Evolutionary conservation across 2,329 filamentous ascomycete genomes (phyloP).

Genomic region (Ilyonectria robusta): DNA sequence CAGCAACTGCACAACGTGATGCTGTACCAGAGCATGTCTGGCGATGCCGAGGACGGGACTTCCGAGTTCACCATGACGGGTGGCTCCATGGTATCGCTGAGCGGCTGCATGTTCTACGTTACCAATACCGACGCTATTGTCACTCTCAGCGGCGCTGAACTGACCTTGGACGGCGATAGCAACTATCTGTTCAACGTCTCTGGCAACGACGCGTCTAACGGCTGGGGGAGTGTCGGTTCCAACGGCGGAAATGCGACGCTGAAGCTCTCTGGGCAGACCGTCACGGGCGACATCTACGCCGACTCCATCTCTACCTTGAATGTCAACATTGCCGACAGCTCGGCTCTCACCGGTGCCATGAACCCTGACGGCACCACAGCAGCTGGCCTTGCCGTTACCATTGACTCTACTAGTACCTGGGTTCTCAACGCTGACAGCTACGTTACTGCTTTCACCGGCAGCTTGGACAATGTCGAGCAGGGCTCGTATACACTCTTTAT

Average conservation of each 20-base stretch:
- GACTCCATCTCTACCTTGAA: constrained; percentile 26
- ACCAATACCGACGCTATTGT: constrained; percentile 31
- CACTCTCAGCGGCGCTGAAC: constrained; percentile 20
- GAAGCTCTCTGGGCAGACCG: constrained; percentile 29
- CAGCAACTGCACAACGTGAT: constrained; percentile 34
- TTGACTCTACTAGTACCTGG: constrained; percentile 30
- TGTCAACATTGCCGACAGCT: constrained; percentile 21
- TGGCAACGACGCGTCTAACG: constrained; percentile 27
- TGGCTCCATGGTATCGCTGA: constrained; percentile 25
- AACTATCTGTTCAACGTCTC: constrained; percentile 33
- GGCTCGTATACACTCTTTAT: constrained; percentile 30
- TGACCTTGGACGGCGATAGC: constrained; percentile 26
- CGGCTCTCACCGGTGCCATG: constrained; percentile 19
- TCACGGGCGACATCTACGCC: constrained; percentile 22
- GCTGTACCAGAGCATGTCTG: constrained; percentile 35
- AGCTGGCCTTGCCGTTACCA: constrained; percentile 3
- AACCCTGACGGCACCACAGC: constrained; percentile 26
- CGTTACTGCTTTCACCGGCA: constrained; percentile 24
- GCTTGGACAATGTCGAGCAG: constrained; percentile 25
- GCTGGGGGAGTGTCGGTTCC: constrained; percentile 31
- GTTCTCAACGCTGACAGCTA: constrained; percentile 26
- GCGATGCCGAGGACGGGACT: constrained; percentile 31
- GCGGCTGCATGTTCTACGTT: constrained; percentile 34
- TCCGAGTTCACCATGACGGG: constrained; percentile 32
- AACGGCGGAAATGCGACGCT: constrained; percentile 26